Conservation (phyloP, 805 yeast genomes). For the Ogataea allantospora region DNA sequence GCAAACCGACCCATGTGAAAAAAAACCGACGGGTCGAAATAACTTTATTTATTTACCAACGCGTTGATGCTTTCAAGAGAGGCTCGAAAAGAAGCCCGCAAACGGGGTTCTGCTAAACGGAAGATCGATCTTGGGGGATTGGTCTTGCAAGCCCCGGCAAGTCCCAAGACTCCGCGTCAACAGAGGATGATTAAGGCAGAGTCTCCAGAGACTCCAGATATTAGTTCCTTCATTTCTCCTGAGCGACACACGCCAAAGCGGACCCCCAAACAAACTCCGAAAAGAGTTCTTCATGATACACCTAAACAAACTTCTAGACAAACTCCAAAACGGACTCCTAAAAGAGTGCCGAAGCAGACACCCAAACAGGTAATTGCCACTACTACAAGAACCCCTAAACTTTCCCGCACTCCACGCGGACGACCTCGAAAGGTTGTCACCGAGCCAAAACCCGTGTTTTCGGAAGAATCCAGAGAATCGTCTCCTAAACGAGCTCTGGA, state of each 20-base stretch:
- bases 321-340: slow-evolving; percentile 6
- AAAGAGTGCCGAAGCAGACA: slow-evolving; percentile 2
- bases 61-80: slow-evolving; percentile 27
- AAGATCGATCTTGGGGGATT: slow-evolving; percentile 26
- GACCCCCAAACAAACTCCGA: slow-evolving; percentile 5
- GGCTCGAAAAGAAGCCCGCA: slow-evolving; percentile 29
- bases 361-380: slow-evolving; percentile 7
- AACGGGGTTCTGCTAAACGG: slow-evolving; percentile 33
- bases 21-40: slow-evolving; percentile 2
- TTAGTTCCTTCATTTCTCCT: slow-evolving; percentile 22
- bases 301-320: slow-evolving; percentile 7
- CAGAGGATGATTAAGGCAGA: background rate
- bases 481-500: background rate
- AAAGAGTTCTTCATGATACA: slow-evolving; percentile 3
- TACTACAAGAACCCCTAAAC: background rate
- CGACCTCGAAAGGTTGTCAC: background rate
- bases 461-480: slow-evolving; percentile 7
- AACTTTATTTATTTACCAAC: slow-evolving; percentile 1
- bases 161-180: slow-evolving; percentile 2
- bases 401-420: background rate
- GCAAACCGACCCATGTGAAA: slow-evolving; percentile 2
- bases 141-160: slow-evolving; percentile 21
- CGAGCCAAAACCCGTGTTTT: slow-evolving; percentile 1
- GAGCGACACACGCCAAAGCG: slow-evolving; percentile 6
- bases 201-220: slow-evolving; percentile 13